Conservation (phyloP, 2,329 filamentous ascomycete genomes). For the Diaporthe citrichinensis region DNA sequence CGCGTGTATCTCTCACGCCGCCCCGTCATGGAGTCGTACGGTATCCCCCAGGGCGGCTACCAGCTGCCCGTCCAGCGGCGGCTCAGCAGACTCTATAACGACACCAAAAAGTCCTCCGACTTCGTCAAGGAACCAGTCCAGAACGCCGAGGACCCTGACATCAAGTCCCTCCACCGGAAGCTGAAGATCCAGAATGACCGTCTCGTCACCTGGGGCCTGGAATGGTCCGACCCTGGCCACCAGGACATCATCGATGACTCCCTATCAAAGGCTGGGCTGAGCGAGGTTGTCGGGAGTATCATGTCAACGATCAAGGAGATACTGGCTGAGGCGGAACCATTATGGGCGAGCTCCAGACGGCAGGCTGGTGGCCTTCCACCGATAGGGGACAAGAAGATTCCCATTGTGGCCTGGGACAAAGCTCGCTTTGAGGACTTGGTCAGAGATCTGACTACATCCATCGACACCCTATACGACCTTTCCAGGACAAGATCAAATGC, state of each 20-base stretch:
- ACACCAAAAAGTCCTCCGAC: constrained; percentile 84
- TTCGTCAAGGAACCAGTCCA: constrained; percentile 77
- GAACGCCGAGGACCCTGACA: constrained; percentile 76
- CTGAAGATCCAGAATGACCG: constrained; percentile 85
- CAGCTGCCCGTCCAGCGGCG: constrained; percentile 72
- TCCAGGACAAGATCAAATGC: constrained; percentile 74
- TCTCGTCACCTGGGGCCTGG: constrained; percentile 83
- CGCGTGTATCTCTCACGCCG: not conserved
- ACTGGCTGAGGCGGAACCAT: constrained; percentile 80
- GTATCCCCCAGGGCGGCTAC: constrained; percentile 64
- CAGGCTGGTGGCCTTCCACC: constrained; percentile 56
- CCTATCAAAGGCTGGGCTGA: constrained; percentile 80
- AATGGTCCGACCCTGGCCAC: constrained; percentile 82
- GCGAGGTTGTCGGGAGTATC: constrained; percentile 83
- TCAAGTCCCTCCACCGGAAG: constrained; percentile 80
- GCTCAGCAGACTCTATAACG: constrained; percentile 82
- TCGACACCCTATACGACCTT: constrained; percentile 84
- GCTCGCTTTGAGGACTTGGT: constrained; percentile 82
- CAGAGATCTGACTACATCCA: constrained; percentile 80
- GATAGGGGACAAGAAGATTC: constrained; percentile 64
- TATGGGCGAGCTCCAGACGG: constrained; percentile 75
- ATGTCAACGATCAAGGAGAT: constrained; percentile 87
- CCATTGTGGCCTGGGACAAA: constrained; percentile 76
- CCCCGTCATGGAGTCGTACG: constrained; percentile 62
- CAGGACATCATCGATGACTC: constrained; percentile 80